Percentiles rank a stretch among this genome's conserved stretches.
Evolutionary conservation across 75 land plant genomes (phyloP).

Genomic region (Azolla pinnata): DNA sequence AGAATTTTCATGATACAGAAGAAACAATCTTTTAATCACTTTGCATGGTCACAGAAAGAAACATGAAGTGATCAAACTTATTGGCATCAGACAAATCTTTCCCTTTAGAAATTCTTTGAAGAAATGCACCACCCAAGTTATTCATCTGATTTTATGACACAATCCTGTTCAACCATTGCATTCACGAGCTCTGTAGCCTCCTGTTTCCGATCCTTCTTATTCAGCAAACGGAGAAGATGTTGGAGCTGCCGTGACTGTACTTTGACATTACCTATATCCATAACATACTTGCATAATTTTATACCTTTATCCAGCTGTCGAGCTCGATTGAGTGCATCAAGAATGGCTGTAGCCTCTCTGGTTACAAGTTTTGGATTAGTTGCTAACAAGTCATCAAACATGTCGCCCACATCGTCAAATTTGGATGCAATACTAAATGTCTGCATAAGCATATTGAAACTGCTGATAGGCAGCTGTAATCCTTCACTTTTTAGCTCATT

Average conservation of each 20-base stretch:
- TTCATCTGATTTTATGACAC: background rate
- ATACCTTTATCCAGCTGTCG: background rate
- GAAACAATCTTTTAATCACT: no score
- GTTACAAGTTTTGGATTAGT: background rate
- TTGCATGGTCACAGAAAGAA: no score
- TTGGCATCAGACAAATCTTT: no score
- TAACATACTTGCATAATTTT: background rate
- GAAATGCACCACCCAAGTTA: no score
- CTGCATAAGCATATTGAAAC: background rate
- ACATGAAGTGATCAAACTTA: no score
- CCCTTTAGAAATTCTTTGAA: no score
- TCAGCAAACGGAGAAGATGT: background rate
- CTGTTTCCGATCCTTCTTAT: background rate
- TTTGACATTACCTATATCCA: background rate
- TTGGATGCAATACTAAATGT: background rate
- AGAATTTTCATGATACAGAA: no score
- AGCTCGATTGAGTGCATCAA: background rate
- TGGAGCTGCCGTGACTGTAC: background rate
- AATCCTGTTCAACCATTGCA: background rate
- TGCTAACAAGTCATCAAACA: background rate
- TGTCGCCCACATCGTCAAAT: background rate
- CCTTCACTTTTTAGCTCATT: background rate
- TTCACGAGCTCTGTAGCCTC: background rate
- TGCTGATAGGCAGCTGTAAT: background rate
- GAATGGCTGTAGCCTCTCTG: background rate